These are phyloP conservation scores for Tulasnella sp. DNA, from an alignment of 768 basidiomycete genomes.

Conservation along the genomic window DNA sequence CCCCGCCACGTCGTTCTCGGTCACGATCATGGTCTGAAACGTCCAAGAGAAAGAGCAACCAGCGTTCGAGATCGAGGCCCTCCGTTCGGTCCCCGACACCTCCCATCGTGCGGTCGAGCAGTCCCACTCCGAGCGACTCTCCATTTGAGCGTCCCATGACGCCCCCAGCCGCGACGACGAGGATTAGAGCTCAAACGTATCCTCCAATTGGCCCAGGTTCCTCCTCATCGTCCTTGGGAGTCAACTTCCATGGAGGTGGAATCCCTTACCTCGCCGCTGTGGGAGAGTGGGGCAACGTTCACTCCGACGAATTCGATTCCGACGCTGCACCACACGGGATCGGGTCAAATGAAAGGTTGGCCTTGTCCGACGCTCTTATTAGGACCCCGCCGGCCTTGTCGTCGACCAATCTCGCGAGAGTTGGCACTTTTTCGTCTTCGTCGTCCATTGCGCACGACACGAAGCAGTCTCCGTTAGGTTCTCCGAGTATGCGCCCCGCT, in stretches of 20 bases:
- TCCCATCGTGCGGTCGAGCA: constrained; percentile 12
- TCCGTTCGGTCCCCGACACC: constrained; percentile 20
- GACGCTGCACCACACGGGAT: not conserved
- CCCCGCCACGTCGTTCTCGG: not conserved
- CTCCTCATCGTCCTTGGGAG: not conserved
- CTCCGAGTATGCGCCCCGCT: not conserved
- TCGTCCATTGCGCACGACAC: not conserved
- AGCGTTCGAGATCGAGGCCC: not conserved
- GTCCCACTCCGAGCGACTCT: not conserved
- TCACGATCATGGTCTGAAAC: not conserved
- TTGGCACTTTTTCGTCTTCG: not conserved
- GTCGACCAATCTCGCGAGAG: not conserved
- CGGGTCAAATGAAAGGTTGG: not conserved
- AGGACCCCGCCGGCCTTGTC: constrained; percentile 2
- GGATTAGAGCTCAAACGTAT: not conserved
- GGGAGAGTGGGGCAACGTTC: not conserved
- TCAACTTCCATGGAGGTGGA: not conserved
- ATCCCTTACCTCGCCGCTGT: not conserved
- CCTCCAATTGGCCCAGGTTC: constrained; percentile 1
- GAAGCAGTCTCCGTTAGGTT: not conserved
- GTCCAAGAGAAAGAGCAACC: not conserved
- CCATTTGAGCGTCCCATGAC: not conserved
- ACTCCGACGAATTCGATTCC: not conserved
- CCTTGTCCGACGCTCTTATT: not conserved
- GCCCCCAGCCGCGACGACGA: not conserved